A percentile compares a stretch with the other conserved stretches of the same genome.
phyloP scores from a whole-genome alignment of 352 stramenopile genomes.

The Phytopythium vexans region DNA sequence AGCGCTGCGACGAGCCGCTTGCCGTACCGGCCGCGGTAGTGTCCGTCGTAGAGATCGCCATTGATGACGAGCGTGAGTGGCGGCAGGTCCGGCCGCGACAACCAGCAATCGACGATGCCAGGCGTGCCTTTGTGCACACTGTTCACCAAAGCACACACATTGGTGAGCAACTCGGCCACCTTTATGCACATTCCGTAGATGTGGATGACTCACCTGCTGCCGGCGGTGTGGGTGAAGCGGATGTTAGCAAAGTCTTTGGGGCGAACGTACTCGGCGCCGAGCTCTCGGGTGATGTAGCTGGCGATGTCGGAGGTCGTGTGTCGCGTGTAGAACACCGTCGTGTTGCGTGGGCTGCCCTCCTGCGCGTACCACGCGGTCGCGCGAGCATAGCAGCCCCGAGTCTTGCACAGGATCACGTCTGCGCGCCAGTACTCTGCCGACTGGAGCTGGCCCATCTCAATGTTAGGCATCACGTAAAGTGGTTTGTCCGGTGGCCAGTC shows the following conservation, averaged over 20 bases:
- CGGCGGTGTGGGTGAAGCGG: constrained; percentile 50
- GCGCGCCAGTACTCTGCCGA: constrained; percentile 41
- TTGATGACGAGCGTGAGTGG: constrained; percentile 35
- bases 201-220: no score
- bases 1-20: constrained; percentile 12
- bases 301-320: constrained; percentile 44
- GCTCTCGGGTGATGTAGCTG: constrained; percentile 12
- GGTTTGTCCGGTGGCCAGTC: constrained; percentile 32
- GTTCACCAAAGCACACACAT: no score
- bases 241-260: constrained; percentile 37
- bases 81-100: constrained; percentile 34
- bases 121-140: constrained; percentile 50
- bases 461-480: constrained; percentile 46
- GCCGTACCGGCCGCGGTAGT: constrained; percentile 18
- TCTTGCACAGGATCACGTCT: constrained; percentile 65
- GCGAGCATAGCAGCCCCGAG: constrained; percentile 31
- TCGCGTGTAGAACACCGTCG: constrained; percentile 44
- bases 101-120: constrained; percentile 54
- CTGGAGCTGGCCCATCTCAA: constrained; percentile 55
- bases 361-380: constrained; percentile 44
- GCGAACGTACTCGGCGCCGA: constrained; percentile 12
- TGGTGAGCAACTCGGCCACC: no score
- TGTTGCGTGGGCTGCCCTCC: constrained; percentile 29
- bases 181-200: no score
- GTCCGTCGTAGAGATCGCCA: constrained; percentile 9